Conservation (phyloP, 2,329 filamentous ascomycete species). For the Parastagonospora nodorum region DNA sequence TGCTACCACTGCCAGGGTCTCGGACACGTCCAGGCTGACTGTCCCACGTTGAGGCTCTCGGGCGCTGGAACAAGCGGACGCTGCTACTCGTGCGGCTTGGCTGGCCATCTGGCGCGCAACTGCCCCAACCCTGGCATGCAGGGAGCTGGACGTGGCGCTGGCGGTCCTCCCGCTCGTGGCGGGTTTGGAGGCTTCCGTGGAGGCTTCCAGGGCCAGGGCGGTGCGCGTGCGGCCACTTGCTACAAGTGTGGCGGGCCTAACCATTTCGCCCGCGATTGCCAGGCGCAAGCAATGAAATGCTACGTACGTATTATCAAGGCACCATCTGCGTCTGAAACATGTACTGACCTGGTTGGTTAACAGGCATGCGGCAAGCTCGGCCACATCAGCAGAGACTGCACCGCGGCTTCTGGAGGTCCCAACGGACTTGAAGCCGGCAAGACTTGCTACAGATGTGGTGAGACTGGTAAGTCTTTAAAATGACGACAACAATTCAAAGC, state of each 20-base stretch:
- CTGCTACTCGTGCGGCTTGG: conserved; percentile 96
- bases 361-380: conserved; percentile 50
- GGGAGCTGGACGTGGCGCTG: conserved; percentile 60
- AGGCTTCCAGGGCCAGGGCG: conserved; percentile 72
- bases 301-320: conserved; percentile 93
- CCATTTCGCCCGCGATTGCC: conserved; percentile 97
- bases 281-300: conserved; percentile 98
- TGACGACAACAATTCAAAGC: not conserved
- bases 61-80: conserved; percentile 79
- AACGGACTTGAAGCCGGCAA: conserved; percentile 82
- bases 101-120: conserved; percentile 88
- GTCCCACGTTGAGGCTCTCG: conserved; percentile 91
- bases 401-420: conserved; percentile 92
- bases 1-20: conserved; percentile 99
- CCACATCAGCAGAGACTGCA: conserved; percentile 94
- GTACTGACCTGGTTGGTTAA: not conserved
- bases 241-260: conserved; percentile 84
- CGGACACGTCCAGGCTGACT: conserved; percentile 98
- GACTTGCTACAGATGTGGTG: conserved; percentile 97
- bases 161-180: conserved; percentile 68
- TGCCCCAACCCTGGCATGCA: conserved; percentile 76
- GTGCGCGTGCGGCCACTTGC: conserved; percentile 68
- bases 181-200: conserved; percentile 75
- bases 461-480: conserved; percentile 62
- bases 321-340: conserved; percentile 51